Base-by-base conservation (phyloP, 495 filamentous ascomycete species). In the Clohesyomyces aquaticus region DNA sequence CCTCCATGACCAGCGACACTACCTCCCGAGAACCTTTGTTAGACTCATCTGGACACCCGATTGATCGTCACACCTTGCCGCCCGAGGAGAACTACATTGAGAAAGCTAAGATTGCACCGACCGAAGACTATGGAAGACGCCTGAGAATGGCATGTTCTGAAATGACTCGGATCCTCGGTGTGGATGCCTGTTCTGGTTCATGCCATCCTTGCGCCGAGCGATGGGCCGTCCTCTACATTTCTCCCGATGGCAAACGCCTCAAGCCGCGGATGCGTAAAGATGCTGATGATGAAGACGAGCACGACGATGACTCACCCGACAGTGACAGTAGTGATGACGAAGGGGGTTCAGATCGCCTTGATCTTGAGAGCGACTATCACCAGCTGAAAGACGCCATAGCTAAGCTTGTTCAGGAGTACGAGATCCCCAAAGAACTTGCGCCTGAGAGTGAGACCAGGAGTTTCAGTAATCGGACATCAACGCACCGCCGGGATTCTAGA, bases 281-380 rank as follows among this genome's bases (percentile, higher is more conserved):
- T 68, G 81, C 81, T 1, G 86, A 88, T 58, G 86, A 89, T 38
- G 84, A 85, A 12, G 75, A 80, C 10, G 86, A 88, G 6, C 78
- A 85, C 51, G 85, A 88, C 48, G 81, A 83, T n/a, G 83, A 80
- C 56, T 84, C 85, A 4, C 82, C 80, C 0, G 77, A 82, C 42
- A 87, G 81, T 70, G 87, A 88, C 55, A 85, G 80, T 38, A 85
- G 66, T 28, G 85, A 86, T 42, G 88, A 91, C 66, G 89, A 91
- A 11, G 79, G 80, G 11, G 81, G 80, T 3, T 81, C 82, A 26
- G 85, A 85, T 12, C 80, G 82, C 9, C 80, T 90, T 11, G 89
- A 90, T 26, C 76, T 91, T 4, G 87, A 90, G 70, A 89, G 88
- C 65, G 89, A 91, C 66, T 90, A 94, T 66, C 89, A 94, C 73